Evolutionary conservation across 2,329 filamentous ascomycete genomes (phyloP).

Genomic region (Calonectria montana): DNA sequence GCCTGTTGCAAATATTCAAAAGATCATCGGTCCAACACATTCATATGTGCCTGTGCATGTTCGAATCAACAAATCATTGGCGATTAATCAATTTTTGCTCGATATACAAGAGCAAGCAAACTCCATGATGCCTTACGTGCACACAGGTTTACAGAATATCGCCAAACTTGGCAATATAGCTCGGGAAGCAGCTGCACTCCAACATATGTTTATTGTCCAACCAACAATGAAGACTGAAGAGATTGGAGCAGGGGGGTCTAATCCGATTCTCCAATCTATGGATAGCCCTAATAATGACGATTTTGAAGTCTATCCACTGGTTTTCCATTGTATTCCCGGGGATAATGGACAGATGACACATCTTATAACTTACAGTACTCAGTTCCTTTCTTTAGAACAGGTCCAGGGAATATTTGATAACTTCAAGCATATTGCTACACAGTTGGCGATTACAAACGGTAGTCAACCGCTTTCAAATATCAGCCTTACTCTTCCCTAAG

Average conservation of each 20-base stretch:
- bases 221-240: neutral
- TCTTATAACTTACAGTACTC: neutral
- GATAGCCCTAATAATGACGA: neutral
- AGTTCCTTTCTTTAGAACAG: neutral
- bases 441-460: neutral
- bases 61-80: neutral
- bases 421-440: neutral
- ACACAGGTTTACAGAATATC: conserved; percentile 14
- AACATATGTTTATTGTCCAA: neutral
- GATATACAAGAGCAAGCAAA: conserved; percentile 11
- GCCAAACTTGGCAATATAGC: neutral
- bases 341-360: neutral
- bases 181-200: neutral
- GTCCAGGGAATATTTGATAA: neutral
- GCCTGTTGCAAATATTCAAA: neutral
- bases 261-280: neutral
- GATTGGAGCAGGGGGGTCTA: neutral
- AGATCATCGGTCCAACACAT: neutral
- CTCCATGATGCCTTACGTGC: neutral
- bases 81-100: neutral
- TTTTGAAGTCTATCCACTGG: neutral
- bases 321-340: neutral
- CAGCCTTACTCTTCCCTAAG: neutral
- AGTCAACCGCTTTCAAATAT: neutral
- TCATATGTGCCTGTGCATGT: conserved; percentile 4